Conservation (phyloP, 129 eudicot genomes). For the Pittosporum tobira region DNA sequence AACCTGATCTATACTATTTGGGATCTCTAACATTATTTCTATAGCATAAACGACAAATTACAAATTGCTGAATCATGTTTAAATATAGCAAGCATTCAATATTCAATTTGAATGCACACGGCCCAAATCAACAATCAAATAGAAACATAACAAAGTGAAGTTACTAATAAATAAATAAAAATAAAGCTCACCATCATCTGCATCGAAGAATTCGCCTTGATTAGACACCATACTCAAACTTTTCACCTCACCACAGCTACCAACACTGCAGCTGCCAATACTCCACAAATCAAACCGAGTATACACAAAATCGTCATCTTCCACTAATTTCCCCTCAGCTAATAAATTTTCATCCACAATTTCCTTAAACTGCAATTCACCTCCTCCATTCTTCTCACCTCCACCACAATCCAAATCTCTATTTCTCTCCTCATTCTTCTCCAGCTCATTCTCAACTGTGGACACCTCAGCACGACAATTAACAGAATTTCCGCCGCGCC, state of each 20-base stretch:
- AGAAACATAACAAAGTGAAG: background rate
- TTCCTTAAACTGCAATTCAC: constrained; percentile 11
- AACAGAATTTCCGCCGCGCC: constrained; percentile 23
- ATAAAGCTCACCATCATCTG: constrained; percentile 31
- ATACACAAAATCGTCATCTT: constrained; percentile 18
- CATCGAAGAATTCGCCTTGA: constrained; percentile 40
- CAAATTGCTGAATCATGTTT: background rate
- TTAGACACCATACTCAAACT: constrained; percentile 17
- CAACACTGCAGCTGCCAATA: constrained; percentile 20
- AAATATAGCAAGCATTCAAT: background rate
- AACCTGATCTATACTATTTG: no score
- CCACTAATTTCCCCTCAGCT: constrained; percentile 1
- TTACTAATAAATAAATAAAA: background rate
- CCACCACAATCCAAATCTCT: background rate
- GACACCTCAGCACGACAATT: background rate
- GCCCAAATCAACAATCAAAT: background rate
- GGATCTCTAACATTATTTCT: background rate
- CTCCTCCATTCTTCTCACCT: background rate
- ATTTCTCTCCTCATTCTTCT: background rate
- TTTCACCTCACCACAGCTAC: constrained; percentile 12
- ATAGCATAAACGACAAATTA: background rate
- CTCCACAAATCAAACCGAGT: constrained; percentile 17
- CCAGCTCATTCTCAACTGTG: background rate
- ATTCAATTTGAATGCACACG: background rate
- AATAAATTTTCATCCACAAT: constrained; percentile 10